Conservation (phyloP, 2,329 filamentous ascomycete species). For the Stagonosporopsis vannaccii region DNA sequence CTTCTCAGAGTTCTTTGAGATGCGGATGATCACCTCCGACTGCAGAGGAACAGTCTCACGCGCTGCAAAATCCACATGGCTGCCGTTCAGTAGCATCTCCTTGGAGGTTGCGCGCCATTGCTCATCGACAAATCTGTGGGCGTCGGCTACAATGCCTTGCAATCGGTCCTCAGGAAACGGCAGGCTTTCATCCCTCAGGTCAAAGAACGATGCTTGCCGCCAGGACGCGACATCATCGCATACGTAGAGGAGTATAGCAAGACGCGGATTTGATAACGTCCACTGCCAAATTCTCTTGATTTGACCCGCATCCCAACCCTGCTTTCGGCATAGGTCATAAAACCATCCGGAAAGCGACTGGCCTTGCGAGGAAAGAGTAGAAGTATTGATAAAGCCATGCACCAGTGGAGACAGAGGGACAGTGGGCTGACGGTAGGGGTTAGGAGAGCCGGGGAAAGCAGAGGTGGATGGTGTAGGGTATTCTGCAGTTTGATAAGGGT, state of each 20-base stretch:
- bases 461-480: constrained; percentile 39
- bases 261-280: constrained; percentile 49
- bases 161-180: constrained; percentile 49
- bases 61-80: constrained; percentile 47
- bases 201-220: constrained; percentile 48
- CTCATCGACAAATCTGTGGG: constrained; percentile 48
- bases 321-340: constrained; percentile 45
- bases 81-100: constrained; percentile 47
- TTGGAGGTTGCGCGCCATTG: constrained; percentile 52
- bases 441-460: constrained; percentile 41
- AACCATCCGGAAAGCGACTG: constrained; percentile 49
- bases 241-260: constrained; percentile 48
- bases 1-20: constrained; percentile 45
- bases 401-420: constrained; percentile 39
- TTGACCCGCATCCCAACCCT: constrained; percentile 45
- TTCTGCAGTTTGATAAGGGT: constrained; percentile 38
- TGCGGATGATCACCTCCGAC: constrained; percentile 40
- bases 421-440: constrained; percentile 45
- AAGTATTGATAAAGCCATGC: constrained; percentile 48
- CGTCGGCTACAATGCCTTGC: constrained; percentile 48
- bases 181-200: constrained; percentile 48
- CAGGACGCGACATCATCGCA: constrained; percentile 51
- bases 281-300: constrained; percentile 51
- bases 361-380: constrained; percentile 45
- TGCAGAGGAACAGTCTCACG: constrained; percentile 49